Evolutionary conservation across 2,329 filamentous ascomycete species (phyloP).

Genomic region (Nannizzia gypsea): DNA sequence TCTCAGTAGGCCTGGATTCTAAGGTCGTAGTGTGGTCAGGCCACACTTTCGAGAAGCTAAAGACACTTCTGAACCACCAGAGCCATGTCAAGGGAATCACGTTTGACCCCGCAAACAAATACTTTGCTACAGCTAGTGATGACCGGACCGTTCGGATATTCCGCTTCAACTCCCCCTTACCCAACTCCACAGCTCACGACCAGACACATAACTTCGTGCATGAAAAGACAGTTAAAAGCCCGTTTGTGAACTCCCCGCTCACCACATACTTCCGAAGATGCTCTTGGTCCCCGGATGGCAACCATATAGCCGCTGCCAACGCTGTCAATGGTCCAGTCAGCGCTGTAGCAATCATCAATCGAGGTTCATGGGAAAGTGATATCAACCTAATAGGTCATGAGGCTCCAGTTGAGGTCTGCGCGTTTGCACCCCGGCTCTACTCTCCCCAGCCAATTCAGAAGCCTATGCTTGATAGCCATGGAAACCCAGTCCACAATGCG

Average conservation of each 20-base stretch:
- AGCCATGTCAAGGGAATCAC: conserved; percentile 98
- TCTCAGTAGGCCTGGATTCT: conserved; percentile 91
- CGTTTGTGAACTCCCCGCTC: conserved; percentile 81
- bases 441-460: conserved; percentile 51
- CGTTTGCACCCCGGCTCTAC: conserved; percentile 89
- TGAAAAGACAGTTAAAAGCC: conserved; percentile 77
- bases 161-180: conserved; percentile 78
- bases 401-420: conserved; percentile 91
- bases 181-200: conserved; percentile 87
- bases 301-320: conserved; percentile 93
- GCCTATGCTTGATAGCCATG: conserved; percentile 34
- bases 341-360: conserved; percentile 90
- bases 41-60: conserved; percentile 94
- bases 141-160: conserved; percentile 96
- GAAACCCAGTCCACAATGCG: conserved; percentile 35
- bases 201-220: conserved; percentile 94
- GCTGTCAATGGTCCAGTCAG: conserved; percentile 95
- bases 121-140: conserved; percentile 95
- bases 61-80: conserved; percentile 82
- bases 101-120: conserved; percentile 97
- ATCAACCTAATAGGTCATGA: conserved; percentile 97
- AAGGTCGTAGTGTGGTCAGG: conserved; percentile 98
- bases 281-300: conserved; percentile 95
- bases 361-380: conserved; percentile 85
- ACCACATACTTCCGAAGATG: conserved; percentile 95